Evolutionary conservation across 2,329 filamentous ascomycete species (phyloP).

Genomic region (Incumbomyces lentus): DNA sequence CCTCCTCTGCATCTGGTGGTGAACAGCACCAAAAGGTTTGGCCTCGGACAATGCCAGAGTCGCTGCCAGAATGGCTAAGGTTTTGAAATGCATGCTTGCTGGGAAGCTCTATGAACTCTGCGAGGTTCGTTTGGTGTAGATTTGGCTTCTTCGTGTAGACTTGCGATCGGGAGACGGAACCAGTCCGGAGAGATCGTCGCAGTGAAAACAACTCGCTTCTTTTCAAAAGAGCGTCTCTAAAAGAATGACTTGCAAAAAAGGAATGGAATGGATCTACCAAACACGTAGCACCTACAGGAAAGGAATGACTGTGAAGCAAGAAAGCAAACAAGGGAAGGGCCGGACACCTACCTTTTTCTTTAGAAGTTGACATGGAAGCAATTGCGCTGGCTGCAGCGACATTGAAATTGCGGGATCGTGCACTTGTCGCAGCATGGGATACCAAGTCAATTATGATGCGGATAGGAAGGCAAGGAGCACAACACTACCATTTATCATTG

Average conservation of each 20-base stretch:
- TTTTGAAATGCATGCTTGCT: conserved; percentile 5
- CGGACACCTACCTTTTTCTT: not conserved
- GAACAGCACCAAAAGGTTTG: conserved; percentile 1
- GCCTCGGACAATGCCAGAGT: conserved; percentile 2
- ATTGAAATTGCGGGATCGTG: conserved; percentile 7
- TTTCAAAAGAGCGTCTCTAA: conserved; percentile 9
- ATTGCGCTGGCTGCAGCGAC: not conserved
- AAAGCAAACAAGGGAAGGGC: not conserved
- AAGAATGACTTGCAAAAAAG: conserved; percentile 7
- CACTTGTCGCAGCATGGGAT: conserved; percentile 1
- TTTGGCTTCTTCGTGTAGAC: not conserved
- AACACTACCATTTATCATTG: not conserved
- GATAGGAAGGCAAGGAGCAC: conserved; percentile 1
- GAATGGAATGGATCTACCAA: conserved; percentile 7
- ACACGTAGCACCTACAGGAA: conserved; percentile 1
- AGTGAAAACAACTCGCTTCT: conserved; percentile 5
- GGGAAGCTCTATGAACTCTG: not conserved
- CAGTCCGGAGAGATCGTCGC: conserved; percentile 2
- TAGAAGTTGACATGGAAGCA: not conserved
- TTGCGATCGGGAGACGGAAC: conserved; percentile 1
- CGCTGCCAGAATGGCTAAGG: not conserved
- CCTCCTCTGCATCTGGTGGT: not conserved
- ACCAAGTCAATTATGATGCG: conserved; percentile 1
- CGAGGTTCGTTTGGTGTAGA: not conserved
- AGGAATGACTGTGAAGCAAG: conserved; percentile 6